Evolutionary conservation across 768 basidiomycete genomes (phyloP).

Genomic region (Leccinum arenicola): DNA sequence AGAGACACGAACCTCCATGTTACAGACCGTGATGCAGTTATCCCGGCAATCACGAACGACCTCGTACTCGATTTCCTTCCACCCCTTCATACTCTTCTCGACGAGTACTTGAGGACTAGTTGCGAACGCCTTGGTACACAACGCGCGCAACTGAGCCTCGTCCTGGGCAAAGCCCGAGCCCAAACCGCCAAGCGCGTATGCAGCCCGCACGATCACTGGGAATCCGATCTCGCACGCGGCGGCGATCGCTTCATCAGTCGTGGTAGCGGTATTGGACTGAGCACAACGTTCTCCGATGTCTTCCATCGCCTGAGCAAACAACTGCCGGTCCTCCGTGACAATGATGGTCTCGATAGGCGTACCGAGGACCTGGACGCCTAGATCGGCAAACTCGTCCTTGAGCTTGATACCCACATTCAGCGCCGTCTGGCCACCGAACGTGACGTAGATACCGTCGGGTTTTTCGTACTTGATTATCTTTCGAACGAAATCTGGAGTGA

Average conservation of each 20-base stretch:
- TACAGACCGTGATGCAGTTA: slow-evolving; percentile 99
- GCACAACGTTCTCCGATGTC: slow-evolving; percentile 96
- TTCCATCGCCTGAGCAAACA: slow-evolving; percentile 93
- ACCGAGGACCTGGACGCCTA: slow-evolving; percentile 92
- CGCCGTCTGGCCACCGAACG: slow-evolving; percentile 98
- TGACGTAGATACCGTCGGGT: slow-evolving; percentile 98
- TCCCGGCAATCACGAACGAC: slow-evolving; percentile 97
- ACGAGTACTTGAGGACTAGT: slow-evolving; percentile 98
- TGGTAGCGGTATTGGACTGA: slow-evolving; percentile 85
- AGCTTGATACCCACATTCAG: slow-evolving; percentile 96
- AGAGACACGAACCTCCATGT: slow-evolving; percentile 88
- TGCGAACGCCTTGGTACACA: slow-evolving; percentile 94
- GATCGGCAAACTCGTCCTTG: slow-evolving; percentile 89
- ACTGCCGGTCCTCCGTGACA: slow-evolving; percentile 92
- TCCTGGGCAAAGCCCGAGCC: slow-evolving; percentile 97
- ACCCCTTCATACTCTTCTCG: slow-evolving; percentile 99
- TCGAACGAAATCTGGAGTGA: slow-evolving; percentile 95
- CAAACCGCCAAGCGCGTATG: slow-evolving; percentile 93
- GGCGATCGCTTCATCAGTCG: slow-evolving; percentile 73
- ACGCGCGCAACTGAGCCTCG: slow-evolving; percentile 80
- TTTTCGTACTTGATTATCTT: slow-evolving; percentile 99
- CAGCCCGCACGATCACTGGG: slow-evolving; percentile 95
- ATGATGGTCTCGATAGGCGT: slow-evolving; percentile 98
- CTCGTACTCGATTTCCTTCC: slow-evolving; percentile 99
- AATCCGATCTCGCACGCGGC: slow-evolving; percentile 88